A percentile compares a stretch with the other conserved stretches of the same genome.
Conservation (phyloP, 2,329 filamentous ascomycete genomes). For the Trichoderma atrobrunneum region DNA sequence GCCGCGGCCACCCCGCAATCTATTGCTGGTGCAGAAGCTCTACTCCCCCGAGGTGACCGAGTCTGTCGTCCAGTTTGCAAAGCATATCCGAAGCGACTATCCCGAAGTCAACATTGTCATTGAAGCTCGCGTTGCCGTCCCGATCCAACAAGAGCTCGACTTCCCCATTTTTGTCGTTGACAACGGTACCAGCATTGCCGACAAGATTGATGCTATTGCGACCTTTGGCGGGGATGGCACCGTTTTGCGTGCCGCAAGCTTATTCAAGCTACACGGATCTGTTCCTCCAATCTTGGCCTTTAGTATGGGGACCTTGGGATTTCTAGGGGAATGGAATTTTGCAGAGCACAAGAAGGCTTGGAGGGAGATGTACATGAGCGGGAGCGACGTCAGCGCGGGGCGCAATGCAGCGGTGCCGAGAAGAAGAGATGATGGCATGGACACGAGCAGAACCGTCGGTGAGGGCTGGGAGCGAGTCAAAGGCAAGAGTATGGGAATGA, state of each 20-base stretch:
- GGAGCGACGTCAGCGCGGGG: constrained; percentile 49
- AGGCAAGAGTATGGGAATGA: constrained; percentile 77
- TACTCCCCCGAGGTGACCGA: constrained; percentile 52
- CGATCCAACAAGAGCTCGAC: constrained; percentile 66
- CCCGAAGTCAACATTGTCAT: constrained; percentile 78
- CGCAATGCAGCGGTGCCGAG: constrained; percentile 42
- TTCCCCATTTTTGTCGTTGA: constrained; percentile 69
- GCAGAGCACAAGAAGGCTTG: constrained; percentile 88
- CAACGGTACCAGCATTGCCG: constrained; percentile 56
- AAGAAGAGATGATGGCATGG: constrained; percentile 26
- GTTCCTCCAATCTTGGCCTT: constrained; percentile 93
- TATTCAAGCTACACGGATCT: constrained; percentile 72
- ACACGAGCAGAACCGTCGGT: constrained; percentile 22
- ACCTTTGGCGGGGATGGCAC: constrained; percentile 80
- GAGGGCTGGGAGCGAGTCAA: constrained; percentile 68
- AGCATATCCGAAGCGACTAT: constrained; percentile 77
- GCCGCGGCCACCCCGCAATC: constrained; percentile 53
- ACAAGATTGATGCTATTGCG: constrained; percentile 82
- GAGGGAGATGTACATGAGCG: constrained; percentile 85
- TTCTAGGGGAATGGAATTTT: constrained; percentile 96
- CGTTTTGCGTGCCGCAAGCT: constrained; percentile 37
- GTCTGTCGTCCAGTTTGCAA: constrained; percentile 56
- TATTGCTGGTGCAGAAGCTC: constrained; percentile 59
- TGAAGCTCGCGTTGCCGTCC: constrained; percentile 70
- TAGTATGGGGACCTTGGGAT: constrained; percentile 94